Conservation (phyloP, 495 filamentous ascomycete genomes). For the Hypoxylon subgilvum region DNA sequence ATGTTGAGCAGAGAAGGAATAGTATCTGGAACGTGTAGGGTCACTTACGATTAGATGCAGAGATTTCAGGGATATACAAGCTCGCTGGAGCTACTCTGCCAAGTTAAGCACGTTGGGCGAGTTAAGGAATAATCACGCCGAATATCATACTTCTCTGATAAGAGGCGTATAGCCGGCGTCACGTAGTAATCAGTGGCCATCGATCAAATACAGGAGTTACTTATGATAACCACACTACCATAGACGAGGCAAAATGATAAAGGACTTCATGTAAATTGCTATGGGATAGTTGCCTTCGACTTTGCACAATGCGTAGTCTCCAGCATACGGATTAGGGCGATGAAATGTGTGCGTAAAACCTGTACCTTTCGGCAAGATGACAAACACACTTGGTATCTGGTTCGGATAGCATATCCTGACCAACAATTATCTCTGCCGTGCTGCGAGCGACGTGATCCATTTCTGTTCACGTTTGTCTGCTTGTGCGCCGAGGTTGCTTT, state of each 20-base stretch:
- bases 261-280: background rate
- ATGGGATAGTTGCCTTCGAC: background rate
- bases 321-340: background rate
- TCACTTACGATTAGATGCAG: too few relatives aligned
- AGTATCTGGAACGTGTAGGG: too few relatives aligned
- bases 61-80: too few relatives aligned
- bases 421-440: background rate
- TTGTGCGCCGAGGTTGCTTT: background rate
- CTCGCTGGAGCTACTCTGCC: too few relatives aligned
- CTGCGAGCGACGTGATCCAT: background rate
- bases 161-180: too few relatives aligned
- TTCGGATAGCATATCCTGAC: conserved; percentile 2
- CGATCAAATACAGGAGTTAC: too few relatives aligned
- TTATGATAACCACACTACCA: background rate
- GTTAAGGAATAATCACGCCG: too few relatives aligned
- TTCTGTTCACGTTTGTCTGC: conserved; percentile 1
- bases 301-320: conserved; percentile 1
- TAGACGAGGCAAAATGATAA: background rate
- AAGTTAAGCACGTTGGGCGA: too few relatives aligned
- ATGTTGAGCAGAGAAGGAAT: too few relatives aligned
- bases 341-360: conserved; percentile 3
- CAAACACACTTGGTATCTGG: conserved; percentile 12
- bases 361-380: conserved; percentile 25
- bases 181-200: too few relatives aligned
- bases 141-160: too few relatives aligned